phyloP scores from a whole-genome alignment of 441 rosid genomes.

The Pelargonium cotyledonis region DNA sequence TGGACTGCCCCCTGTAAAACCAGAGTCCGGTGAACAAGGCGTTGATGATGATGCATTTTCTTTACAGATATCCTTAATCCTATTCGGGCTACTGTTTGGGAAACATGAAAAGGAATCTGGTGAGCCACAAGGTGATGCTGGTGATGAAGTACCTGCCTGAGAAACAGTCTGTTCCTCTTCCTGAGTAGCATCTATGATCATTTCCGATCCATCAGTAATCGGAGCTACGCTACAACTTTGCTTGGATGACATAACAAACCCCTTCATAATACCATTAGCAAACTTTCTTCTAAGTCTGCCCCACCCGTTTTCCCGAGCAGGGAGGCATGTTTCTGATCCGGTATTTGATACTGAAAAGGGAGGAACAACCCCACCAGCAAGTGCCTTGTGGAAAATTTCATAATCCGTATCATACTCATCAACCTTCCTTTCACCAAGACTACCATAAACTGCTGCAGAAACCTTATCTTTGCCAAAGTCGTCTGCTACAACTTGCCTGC shows the following conservation, averaged over 20 bases:
- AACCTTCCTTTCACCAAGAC: slow-evolving; percentile 36
- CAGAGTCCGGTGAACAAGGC: slow-evolving; percentile 13
- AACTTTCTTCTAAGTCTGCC: slow-evolving; percentile 41
- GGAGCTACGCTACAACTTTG: slow-evolving; percentile 19
- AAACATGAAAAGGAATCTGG: slow-evolving; percentile 34
- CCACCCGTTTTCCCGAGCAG: slow-evolving; percentile 67
- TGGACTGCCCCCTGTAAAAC: slow-evolving; percentile 32
- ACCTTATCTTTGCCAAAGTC: slow-evolving; percentile 13
- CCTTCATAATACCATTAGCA: slow-evolving; percentile 47
- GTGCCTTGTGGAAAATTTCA: slow-evolving; percentile 56
- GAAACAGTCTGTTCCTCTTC: slow-evolving; percentile 25
- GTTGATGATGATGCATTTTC: not conserved
- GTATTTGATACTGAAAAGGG: slow-evolving; percentile 40
- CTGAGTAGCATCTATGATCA: slow-evolving; percentile 22
- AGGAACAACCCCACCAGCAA: slow-evolving; percentile 66
- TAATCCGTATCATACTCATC: slow-evolving; percentile 55
- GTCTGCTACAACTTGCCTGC: slow-evolving; percentile 12
- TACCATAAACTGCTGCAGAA: slow-evolving; percentile 13
- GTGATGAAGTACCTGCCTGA: slow-evolving; percentile 23
- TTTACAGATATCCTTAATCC: not conserved
- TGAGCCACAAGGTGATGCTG: slow-evolving; percentile 32
- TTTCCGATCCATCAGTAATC: slow-evolving; percentile 22
- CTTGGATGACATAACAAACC: slow-evolving; percentile 39
- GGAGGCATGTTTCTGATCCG: slow-evolving; percentile 58
- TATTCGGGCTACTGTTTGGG: not conserved